phyloP scores from a whole-genome alignment of 2,329 filamentous ascomycete genomes.

The Phaeosphaeria sp. region DNA sequence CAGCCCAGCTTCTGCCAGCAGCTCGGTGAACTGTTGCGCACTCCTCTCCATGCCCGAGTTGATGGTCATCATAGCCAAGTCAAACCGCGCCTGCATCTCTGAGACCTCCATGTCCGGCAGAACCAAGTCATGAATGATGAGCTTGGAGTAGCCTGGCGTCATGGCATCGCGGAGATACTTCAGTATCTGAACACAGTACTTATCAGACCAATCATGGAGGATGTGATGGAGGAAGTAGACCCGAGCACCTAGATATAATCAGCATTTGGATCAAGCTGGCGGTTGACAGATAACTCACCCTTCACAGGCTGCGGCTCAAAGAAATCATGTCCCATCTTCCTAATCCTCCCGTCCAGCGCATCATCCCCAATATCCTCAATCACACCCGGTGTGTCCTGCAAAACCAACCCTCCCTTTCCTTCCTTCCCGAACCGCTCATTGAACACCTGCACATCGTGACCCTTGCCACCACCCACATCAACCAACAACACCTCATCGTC shows the following conservation, averaged over 20 bases:
- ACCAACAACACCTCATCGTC: not conserved
- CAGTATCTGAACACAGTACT: constrained; percentile 22
- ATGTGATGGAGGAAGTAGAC: constrained; percentile 27
- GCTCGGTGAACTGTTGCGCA: not conserved
- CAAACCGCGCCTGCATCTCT: constrained; percentile 4
- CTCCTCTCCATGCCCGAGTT: constrained; percentile 8
- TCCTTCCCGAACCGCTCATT: not conserved
- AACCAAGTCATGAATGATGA: constrained; percentile 23
- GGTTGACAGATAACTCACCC: constrained; percentile 14
- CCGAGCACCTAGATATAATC: constrained; percentile 14
- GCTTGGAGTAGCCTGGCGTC: constrained; percentile 22
- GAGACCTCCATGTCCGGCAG: constrained; percentile 13
- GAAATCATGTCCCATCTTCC: constrained; percentile 26
- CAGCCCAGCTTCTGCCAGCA: not conserved
- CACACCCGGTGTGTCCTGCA: not conserved
- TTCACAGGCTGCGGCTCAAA: constrained; percentile 38
- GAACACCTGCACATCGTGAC: not conserved
- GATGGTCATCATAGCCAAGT: constrained; percentile 15
- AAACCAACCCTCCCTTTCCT: not conserved
- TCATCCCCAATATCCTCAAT: constrained; percentile 11
- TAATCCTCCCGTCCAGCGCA: constrained; percentile 12
- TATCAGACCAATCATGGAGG: constrained; percentile 33
- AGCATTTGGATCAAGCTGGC: not conserved
- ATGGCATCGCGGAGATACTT: constrained; percentile 16
- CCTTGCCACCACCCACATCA: not conserved